Conservation (phyloP, 108 stramenopile species). For the Nitzschia putrida region DNA sequence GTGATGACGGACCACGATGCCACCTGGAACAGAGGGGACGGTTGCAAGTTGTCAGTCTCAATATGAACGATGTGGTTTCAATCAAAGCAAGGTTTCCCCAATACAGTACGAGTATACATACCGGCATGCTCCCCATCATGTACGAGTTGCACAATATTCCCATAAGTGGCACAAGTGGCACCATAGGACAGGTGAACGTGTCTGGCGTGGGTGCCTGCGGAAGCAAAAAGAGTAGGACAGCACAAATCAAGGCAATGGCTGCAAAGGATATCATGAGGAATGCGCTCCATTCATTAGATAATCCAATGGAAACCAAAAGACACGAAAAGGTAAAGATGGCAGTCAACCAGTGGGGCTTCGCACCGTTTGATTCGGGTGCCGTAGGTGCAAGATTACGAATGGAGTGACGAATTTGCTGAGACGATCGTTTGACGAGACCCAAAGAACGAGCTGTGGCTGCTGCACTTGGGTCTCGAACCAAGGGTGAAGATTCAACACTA, state of each 20-base stretch:
- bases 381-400: not conserved
- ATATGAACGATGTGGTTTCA: too few relatives aligned
- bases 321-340: slow-evolving; percentile 30
- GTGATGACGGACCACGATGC: slow-evolving; percentile 43
- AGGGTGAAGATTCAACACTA: not conserved
- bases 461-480: slow-evolving; percentile 21
- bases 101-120: not conserved
- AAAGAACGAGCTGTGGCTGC: slow-evolving; percentile 23
- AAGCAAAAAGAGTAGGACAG: slow-evolving; percentile 12
- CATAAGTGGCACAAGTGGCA: slow-evolving; percentile 52
- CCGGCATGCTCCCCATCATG: slow-evolving; percentile 62
- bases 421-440: slow-evolving; percentile 22
- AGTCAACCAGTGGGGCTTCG: slow-evolving; percentile 40
- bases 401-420: slow-evolving; percentile 1
- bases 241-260: not conserved
- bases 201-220: slow-evolving; percentile 35
- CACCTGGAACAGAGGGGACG: not conserved
- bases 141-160: slow-evolving; percentile 59
- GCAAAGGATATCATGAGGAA: not conserved
- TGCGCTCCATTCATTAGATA: slow-evolving; percentile 16
- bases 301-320: slow-evolving; percentile 22
- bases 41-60: too few relatives aligned
- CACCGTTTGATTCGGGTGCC: slow-evolving; percentile 7
- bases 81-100: too few relatives aligned
- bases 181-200: slow-evolving; percentile 52